Conservation (phyloP, 2,329 filamentous ascomycete species). For the Ceratocystis ficicola region DNA sequence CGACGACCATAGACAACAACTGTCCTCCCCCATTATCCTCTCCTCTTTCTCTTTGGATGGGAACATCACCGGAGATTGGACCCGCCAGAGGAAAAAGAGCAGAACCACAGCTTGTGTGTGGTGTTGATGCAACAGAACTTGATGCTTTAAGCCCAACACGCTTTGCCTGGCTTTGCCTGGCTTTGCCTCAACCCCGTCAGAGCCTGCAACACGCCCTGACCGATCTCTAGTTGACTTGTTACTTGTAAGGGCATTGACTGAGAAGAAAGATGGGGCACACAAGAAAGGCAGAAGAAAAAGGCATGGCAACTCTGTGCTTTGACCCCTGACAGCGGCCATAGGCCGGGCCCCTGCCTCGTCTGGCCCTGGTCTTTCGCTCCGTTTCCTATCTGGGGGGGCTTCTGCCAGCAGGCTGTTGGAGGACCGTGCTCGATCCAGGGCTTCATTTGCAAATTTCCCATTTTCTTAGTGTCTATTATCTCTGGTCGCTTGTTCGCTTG, state of each 20-base stretch:
- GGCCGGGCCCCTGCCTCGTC: background rate
- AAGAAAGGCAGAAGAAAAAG: background rate
- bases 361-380: background rate
- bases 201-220: background rate
- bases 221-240: background rate
- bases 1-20: background rate
- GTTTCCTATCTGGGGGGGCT: background rate
- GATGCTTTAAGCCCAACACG: background rate
- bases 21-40: background rate
- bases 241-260: background rate
- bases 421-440: background rate
- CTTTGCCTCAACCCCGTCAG: constrained; percentile 9
- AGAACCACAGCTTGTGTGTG: background rate
- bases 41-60: too few relatives aligned
- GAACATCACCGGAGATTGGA: background rate
- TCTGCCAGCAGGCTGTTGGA: background rate
- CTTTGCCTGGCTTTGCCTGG: background rate
- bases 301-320: background rate
- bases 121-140: background rate
- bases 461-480: constrained; percentile 1
- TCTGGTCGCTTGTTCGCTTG: background rate
- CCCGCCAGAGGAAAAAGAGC: background rate
- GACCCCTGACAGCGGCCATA: constrained; percentile 2
- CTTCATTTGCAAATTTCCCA: background rate
- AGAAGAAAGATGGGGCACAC: background rate